Conservation (phyloP, 176 grass and related monocot species). For the Dactylis glomerata region DNA sequence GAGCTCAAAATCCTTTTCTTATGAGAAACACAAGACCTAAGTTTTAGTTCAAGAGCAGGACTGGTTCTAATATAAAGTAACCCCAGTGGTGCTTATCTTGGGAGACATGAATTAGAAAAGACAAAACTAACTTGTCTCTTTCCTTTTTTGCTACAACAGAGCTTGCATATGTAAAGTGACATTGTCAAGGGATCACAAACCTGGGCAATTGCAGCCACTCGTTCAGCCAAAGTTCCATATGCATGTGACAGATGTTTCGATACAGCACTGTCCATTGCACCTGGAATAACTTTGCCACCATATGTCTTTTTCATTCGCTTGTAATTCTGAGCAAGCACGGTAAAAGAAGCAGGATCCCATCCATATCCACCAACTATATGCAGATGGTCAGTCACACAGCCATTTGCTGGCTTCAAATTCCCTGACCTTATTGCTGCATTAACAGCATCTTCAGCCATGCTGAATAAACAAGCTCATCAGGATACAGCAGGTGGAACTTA, state of each 20-base stretch:
- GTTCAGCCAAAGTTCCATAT: constrained; percentile 82
- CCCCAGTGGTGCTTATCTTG: not conserved
- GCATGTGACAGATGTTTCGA: constrained; percentile 88
- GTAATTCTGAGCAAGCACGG: constrained; percentile 78
- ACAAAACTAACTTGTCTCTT: not conserved
- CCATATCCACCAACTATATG: constrained; percentile 80
- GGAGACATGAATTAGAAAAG: not conserved
- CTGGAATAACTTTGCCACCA: constrained; percentile 89
- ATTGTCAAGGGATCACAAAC: constrained; percentile 27
- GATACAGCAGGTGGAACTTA: not conserved
- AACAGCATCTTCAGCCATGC: constrained; percentile 97
- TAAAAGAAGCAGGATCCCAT: constrained; percentile 84
- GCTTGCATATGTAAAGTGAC: not conserved
- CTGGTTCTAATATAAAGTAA: not conserved
- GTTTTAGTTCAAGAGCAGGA: too few relatives aligned
- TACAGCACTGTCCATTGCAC: constrained; percentile 77
- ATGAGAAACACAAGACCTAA: not conserved
- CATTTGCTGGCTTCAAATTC: constrained; percentile 74
- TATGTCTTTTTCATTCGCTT: constrained; percentile 77
- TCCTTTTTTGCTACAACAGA: not conserved
- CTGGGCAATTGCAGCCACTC: constrained; percentile 86
- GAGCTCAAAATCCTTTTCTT: not conserved
- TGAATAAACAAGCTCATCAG: constrained; percentile 39
- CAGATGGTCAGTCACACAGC: constrained; percentile 79
- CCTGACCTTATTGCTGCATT: constrained; percentile 77